phyloP scores from a whole-genome alignment of 208 protist species.

The Trypanosoma vivax region DNA sequence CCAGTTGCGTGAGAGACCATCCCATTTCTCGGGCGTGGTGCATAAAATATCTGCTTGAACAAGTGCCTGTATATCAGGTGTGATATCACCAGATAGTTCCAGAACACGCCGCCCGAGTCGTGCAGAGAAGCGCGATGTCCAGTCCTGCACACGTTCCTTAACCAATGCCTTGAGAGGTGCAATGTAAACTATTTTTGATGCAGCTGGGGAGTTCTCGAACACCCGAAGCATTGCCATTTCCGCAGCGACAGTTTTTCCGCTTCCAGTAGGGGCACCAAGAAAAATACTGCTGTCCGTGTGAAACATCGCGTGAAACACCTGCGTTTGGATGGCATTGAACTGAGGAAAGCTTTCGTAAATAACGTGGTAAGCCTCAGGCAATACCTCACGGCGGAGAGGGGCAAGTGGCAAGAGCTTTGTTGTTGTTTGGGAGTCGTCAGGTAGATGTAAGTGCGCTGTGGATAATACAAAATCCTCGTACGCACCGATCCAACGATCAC shows the following conservation, averaged over 20 bases:
- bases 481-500: slow-evolving; percentile 93
- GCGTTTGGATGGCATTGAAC: slow-evolving; percentile 99
- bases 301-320: slow-evolving; percentile 98
- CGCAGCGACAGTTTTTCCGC: slow-evolving; percentile 98
- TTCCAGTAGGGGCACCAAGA: slow-evolving; percentile 96
- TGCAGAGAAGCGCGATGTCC: slow-evolving; percentile 86
- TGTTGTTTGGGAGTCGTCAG: slow-evolving; percentile 91
- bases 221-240: slow-evolving; percentile 98
- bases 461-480: slow-evolving; percentile 87
- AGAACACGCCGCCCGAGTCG: slow-evolving; percentile 92
- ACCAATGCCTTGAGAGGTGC: slow-evolving; percentile 99
- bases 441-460: slow-evolving; percentile 93
- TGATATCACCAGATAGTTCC: slow-evolving; percentile 98
- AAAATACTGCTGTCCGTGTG: slow-evolving; percentile 98
- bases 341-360: slow-evolving; percentile 92
- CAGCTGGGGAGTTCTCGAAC: slow-evolving; percentile 73
- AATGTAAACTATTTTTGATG: slow-evolving; percentile 98
- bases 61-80: slow-evolving; percentile 90
- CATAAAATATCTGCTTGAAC: slow-evolving; percentile 95
- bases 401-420: slow-evolving; percentile 94
- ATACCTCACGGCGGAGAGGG: slow-evolving; percentile 90
- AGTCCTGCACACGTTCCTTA: slow-evolving; percentile 98
- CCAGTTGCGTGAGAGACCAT: slow-evolving; percentile 98
- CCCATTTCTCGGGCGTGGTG: slow-evolving; percentile 99
- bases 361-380: slow-evolving; percentile 75